Evolutionary conservation across 441 rosid genomes (phyloP).

Genomic region (Capsella rubella): DNA sequence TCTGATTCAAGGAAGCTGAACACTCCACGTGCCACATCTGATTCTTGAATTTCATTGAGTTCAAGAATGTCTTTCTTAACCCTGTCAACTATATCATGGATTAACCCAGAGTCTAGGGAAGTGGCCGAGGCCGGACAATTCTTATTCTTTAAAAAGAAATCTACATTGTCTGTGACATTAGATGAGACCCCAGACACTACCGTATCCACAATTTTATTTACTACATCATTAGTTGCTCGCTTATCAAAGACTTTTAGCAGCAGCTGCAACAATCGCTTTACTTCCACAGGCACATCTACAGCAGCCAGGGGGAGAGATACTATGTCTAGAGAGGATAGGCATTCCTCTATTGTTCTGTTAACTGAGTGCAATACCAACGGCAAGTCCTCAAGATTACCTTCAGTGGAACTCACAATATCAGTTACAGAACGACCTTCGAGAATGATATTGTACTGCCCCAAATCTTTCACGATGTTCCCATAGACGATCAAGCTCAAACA

Average conservation of each 20-base stretch:
- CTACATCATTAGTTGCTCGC: constrained; percentile 54
- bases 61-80: constrained; percentile 67
- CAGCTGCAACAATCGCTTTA: constrained; percentile 75
- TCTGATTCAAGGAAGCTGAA: constrained; percentile 62
- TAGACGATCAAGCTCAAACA: constrained; percentile 91
- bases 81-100: constrained; percentile 51
- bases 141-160: constrained; percentile 50
- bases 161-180: constrained; percentile 55
- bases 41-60: constrained; percentile 52
- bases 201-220: constrained; percentile 57
- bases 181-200: constrained; percentile 68
- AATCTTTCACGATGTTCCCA: constrained; percentile 96
- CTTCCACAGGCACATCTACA: constrained; percentile 67
- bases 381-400: constrained; percentile 91
- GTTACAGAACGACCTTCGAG: constrained; percentile 92
- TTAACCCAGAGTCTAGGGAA: constrained; percentile 54
- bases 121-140: constrained; percentile 50
- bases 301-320: constrained; percentile 65
- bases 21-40: constrained; percentile 54
- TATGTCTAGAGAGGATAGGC: constrained; percentile 67
- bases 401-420: constrained; percentile 84
- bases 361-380: constrained; percentile 81
- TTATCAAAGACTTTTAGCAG: constrained; percentile 65
- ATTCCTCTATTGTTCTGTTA: constrained; percentile 74
- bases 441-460: constrained; percentile 96